Percentiles rank a stretch among this genome's conserved stretches.
Conservation (phyloP, 2,329 filamentous ascomycete genomes). For the Nigrospora osmanthi region DNA sequence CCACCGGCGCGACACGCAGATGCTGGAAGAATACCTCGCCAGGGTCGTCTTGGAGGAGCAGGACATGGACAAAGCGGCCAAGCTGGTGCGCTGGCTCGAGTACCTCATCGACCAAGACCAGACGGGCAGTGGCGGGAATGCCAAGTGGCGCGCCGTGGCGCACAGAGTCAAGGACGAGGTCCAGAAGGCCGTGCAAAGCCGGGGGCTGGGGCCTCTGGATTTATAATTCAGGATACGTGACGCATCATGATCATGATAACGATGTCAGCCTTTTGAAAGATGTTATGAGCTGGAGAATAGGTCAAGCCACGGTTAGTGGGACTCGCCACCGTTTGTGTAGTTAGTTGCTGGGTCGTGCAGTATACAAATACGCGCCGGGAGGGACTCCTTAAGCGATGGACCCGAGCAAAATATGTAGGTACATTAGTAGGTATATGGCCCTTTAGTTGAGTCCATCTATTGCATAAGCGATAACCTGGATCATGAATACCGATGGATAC, state of each 20-base stretch:
- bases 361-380: too few relatives aligned
- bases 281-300: too few relatives aligned
- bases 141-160: constrained; percentile 38
- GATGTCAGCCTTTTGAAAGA: too few relatives aligned
- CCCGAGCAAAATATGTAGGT: too few relatives aligned
- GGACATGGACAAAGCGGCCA: constrained; percentile 67
- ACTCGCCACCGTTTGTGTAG: neutral
- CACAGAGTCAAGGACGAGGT: constrained; percentile 38
- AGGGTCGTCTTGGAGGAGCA: constrained; percentile 68
- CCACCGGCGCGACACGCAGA: constrained; percentile 67
- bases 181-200: constrained; percentile 44
- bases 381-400: too few relatives aligned
- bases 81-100: constrained; percentile 61
- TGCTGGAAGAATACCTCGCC: constrained; percentile 65
- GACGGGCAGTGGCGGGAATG: constrained; percentile 19
- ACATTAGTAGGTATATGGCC: too few relatives aligned
- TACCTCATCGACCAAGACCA: constrained; percentile 32
- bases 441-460: too few relatives aligned
- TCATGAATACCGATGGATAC: too few relatives aligned
- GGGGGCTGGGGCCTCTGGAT: constrained; percentile 49
- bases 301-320: neutral
- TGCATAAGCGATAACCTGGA: too few relatives aligned
- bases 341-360: neutral
- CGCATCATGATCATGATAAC: too few relatives aligned
- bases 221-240: constrained; percentile 17